Percentiles rank a stretch among this genome's conserved stretches.
These are phyloP conservation scores for Blastomyces percursus DNA, from an alignment of 2,329 filamentous ascomycete species.

Conservation along the genomic window DNA sequence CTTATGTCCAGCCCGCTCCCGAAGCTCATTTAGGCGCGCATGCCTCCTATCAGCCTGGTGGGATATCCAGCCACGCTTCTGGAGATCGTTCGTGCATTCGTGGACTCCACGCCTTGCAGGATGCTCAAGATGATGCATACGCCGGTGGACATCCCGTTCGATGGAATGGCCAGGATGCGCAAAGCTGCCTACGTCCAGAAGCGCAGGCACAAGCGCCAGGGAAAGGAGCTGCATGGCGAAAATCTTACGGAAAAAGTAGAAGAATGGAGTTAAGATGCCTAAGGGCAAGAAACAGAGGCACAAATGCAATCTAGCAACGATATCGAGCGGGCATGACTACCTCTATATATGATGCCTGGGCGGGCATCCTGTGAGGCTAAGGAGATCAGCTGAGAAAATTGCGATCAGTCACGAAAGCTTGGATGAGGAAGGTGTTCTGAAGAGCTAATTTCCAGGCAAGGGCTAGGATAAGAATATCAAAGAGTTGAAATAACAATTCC, in stretches of 20 bases:
- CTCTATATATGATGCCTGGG: neutral
- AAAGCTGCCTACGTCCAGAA: neutral
- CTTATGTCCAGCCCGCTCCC: neutral
- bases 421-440: neutral
- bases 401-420: neutral
- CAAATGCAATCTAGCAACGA: neutral
- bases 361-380: neutral
- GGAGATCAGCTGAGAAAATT: neutral
- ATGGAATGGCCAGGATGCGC: constrained; percentile 1
- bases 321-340: neutral
- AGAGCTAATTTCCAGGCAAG: neutral
- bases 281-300: neutral
- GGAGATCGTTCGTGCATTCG: neutral
- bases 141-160: neutral
- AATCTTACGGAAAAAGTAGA: neutral
- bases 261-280: neutral
- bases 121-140: neutral
- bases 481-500: neutral
- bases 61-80: constrained; percentile 2
- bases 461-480: neutral
- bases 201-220: neutral
- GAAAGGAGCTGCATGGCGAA: neutral
- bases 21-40: constrained; percentile 1
- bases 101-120: neutral
- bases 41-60: neutral